Evolutionary conservation across 2,329 filamentous ascomycete genomes (phyloP).

Genomic region (Fusarium robinianum): DNA sequence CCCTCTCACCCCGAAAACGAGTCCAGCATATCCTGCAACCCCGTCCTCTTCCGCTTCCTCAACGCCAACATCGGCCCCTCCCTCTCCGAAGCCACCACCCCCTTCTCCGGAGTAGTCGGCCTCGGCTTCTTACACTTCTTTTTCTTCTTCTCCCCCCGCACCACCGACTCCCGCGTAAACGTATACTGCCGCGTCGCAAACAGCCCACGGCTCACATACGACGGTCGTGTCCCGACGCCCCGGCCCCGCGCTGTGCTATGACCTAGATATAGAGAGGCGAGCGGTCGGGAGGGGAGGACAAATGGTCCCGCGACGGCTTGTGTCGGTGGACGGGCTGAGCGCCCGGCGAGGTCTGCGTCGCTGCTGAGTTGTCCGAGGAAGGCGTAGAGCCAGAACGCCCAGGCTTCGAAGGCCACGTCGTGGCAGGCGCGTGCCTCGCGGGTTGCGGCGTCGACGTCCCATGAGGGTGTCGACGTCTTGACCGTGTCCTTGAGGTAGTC

Average conservation of each 20-base stretch:
- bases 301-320: conserved; percentile 44
- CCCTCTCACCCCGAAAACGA: conserved; percentile 30
- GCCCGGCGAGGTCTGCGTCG: conserved; percentile 41
- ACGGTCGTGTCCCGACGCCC: conserved; percentile 42
- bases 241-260: conserved; percentile 42
- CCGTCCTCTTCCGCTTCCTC: conserved; percentile 41
- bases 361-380: conserved; percentile 45
- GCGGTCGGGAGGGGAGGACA: conserved; percentile 45
- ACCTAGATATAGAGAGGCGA: conserved; percentile 46
- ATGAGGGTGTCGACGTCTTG: conserved; percentile 38
- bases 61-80: conserved; percentile 27
- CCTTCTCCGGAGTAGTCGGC: conserved; percentile 17
- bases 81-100: conserved; percentile 21
- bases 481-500: conserved; percentile 42
- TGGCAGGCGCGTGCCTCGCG: conserved; percentile 41
- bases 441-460: conserved; percentile 38
- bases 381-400: conserved; percentile 49
- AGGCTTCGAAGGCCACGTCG: conserved; percentile 44
- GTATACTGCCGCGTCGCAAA: conserved; percentile 42
- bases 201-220: conserved; percentile 44
- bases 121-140: conserved; percentile 20
- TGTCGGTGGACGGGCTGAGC: conserved; percentile 21
- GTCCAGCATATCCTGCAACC: conserved; percentile 43
- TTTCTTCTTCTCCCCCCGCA: conserved; percentile 4
- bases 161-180: conserved; percentile 37